Evolutionary conservation across 805 yeast genomes (phyloP), one percentile per base, ranked within the genome.

Genomic region (Candida schatavii): DNA sequence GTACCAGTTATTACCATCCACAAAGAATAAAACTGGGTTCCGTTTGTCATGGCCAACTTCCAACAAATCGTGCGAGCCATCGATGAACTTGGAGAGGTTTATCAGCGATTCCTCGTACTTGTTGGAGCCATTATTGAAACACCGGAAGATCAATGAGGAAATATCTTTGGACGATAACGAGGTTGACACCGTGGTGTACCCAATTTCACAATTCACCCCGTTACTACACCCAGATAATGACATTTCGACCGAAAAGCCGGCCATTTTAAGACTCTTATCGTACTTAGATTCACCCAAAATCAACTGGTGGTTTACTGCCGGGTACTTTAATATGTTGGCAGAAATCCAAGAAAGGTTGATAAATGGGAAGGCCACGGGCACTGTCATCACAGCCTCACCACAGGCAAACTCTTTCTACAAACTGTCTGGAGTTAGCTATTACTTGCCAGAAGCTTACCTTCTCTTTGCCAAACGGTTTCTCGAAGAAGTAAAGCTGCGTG

Each of bases 371-470:
- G 82, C 90, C 1, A 43, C 54, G 5, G 95, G 95, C 2, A 66
- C 72, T 0, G 85, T 93, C 2, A 84, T 93, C 26, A 88, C 97
- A 0, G 98, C 99, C 0, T 81, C 97, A 0, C 95, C 96, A 1
- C 77, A 83, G 50, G 97, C 98, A 3, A 93, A 93, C 62, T 95
- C 97, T 1, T 93, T 93, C 66, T 93, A 83, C 64, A 73, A 83
- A 56, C 85, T 96, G 0, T 70, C 77, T 5, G 98, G 99, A 3
- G 69, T 89, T 2, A 85, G 96, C 1, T 78, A 82, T 45, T 78
- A 80, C 54, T 65, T 93, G 17, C 99, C 99, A 0, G 86, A 79
- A 46, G 96, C 97, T 0, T 93, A 93, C 61, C 68, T 88, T 3
- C 74, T 85, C 50, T 73, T 88, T 30, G 87, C 96, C 1, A 75